Conservation (phyloP, 2,329 filamentous ascomycete genomes). For the Claviceps paspali region DNA sequence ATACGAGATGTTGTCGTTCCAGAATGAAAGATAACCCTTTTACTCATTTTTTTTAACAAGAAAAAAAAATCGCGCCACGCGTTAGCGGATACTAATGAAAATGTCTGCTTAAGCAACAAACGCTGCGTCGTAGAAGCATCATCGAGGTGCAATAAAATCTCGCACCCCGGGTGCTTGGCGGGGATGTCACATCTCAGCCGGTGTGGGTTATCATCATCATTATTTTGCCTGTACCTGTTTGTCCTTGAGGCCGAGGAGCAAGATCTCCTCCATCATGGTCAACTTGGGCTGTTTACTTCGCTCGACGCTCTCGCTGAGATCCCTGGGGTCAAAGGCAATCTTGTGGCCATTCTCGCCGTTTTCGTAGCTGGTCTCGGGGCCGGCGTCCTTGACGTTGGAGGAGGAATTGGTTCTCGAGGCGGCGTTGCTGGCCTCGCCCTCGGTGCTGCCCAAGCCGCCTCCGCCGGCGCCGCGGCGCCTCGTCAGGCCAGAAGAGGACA, state of each 20-base stretch:
- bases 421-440: slow-evolving; percentile 40
- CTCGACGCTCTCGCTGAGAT: slow-evolving; percentile 94
- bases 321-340: slow-evolving; percentile 92
- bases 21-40: slow-evolving; percentile 95
- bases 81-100: slow-evolving; percentile 2
- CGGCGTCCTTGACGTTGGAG: slow-evolving; percentile 36
- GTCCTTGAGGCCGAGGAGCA: slow-evolving; percentile 91
- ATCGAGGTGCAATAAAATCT: neutral
- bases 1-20: slow-evolving; percentile 99
- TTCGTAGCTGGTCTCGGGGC: slow-evolving; percentile 73
- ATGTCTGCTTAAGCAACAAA: neutral
- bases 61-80: neutral
- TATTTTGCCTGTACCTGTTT: slow-evolving; percentile 61
- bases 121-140: neutral
- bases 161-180: neutral
- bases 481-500: slow-evolving; percentile 39
- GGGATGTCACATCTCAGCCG: neutral
- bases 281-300: slow-evolving; percentile 95
- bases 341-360: slow-evolving; percentile 92
- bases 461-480: slow-evolving; percentile 55
- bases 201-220: too few species aligned
- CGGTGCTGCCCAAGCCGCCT: slow-evolving; percentile 39
- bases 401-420: slow-evolving; percentile 44
- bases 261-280: slow-evolving; percentile 95
- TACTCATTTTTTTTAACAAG: neutral